Evolutionary conservation across 2,329 filamentous ascomycete genomes (phyloP).

Genomic region (Aspergillus aculeatus): DNA sequence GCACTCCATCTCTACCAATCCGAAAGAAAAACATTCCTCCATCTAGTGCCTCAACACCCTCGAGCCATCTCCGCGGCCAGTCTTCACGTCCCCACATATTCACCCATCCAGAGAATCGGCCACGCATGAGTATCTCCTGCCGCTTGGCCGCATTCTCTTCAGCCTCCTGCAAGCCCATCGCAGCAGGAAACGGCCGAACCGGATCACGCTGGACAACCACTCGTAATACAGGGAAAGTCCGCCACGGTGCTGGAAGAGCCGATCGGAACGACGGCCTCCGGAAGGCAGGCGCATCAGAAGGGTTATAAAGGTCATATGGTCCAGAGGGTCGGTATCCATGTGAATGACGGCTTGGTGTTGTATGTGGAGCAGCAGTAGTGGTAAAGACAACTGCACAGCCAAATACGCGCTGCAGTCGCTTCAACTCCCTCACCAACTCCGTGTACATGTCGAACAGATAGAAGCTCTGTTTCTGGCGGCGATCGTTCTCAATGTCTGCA

Average conservation of each 20-base stretch:
- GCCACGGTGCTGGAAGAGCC: slow-evolving; percentile 41
- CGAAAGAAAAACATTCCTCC: slow-evolving; percentile 34
- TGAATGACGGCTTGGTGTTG: neutral
- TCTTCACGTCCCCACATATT: slow-evolving; percentile 37
- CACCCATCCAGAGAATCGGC: slow-evolving; percentile 38
- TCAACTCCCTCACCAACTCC: slow-evolving; percentile 31
- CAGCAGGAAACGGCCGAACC: slow-evolving; percentile 38
- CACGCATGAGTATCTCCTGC: slow-evolving; percentile 34
- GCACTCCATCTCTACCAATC: slow-evolving; percentile 26
- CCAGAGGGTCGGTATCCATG: slow-evolving; percentile 19
- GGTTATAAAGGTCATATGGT: slow-evolving; percentile 20
- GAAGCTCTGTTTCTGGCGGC: slow-evolving; percentile 29
- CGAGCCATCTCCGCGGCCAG: slow-evolving; percentile 34
- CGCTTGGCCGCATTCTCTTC: slow-evolving; percentile 36
- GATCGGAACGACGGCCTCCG: slow-evolving; percentile 31
- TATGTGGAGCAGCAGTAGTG: slow-evolving; percentile 21
- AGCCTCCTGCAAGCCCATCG: slow-evolving; percentile 34
- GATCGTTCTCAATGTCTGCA: slow-evolving; percentile 29
- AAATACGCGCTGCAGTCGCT: slow-evolving; percentile 37
- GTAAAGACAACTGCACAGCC: slow-evolving; percentile 43
- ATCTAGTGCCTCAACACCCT: slow-evolving; percentile 27
- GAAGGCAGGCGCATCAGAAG: slow-evolving; percentile 10
- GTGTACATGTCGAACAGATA: slow-evolving; percentile 32
- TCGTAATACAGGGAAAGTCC: slow-evolving; percentile 37
- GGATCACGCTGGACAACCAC: slow-evolving; percentile 37